Evolutionary conservation across 108 stramenopile genomes (phyloP).

Genomic region (Nitzschia sp.): DNA sequence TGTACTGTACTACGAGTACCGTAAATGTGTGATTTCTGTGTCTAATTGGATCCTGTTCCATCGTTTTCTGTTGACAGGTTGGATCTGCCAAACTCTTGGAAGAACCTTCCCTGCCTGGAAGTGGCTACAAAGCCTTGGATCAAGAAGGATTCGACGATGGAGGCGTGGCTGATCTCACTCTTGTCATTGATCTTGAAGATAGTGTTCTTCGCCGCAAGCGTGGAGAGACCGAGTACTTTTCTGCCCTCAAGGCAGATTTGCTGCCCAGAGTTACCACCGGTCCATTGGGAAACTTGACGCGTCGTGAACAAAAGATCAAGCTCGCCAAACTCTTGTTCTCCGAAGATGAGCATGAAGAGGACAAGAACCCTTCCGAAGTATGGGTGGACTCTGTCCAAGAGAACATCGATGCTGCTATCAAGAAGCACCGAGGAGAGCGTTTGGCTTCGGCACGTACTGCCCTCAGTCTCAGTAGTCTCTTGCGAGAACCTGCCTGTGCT

Average conservation of each 20-base stretch:
- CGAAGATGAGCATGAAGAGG: conserved; percentile 81
- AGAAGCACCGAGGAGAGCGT: conserved; percentile 60
- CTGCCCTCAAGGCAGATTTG: conserved; percentile 73
- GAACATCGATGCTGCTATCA: conserved; percentile 63
- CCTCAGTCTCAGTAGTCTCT: conserved; percentile 65
- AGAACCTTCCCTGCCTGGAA: conserved; percentile 75
- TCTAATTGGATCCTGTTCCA: no score
- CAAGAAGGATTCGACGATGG: conserved; percentile 85
- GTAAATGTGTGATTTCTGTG: no score
- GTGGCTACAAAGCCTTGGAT: conserved; percentile 80
- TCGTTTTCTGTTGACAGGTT: conserved; percentile 26
- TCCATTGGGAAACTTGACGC: conserved; percentile 66
- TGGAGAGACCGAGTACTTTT: conserved; percentile 82
- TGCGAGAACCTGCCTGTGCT: conserved; percentile 85
- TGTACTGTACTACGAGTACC: no score
- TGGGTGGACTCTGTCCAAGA: conserved; percentile 60
- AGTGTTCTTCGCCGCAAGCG: conserved; percentile 78
- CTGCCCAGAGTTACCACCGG: conserved; percentile 78
- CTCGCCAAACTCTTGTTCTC: conserved; percentile 85
- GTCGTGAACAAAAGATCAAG: conserved; percentile 84
- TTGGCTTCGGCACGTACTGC: conserved; percentile 73
- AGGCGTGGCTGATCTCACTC: conserved; percentile 86
- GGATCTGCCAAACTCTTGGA: conserved; percentile 81
- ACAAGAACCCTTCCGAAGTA: conserved; percentile 83
- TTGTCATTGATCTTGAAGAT: conserved; percentile 87